Conservation (phyloP, 2,329 filamentous ascomycete species). For the Aspergillus glaucus region DNA sequence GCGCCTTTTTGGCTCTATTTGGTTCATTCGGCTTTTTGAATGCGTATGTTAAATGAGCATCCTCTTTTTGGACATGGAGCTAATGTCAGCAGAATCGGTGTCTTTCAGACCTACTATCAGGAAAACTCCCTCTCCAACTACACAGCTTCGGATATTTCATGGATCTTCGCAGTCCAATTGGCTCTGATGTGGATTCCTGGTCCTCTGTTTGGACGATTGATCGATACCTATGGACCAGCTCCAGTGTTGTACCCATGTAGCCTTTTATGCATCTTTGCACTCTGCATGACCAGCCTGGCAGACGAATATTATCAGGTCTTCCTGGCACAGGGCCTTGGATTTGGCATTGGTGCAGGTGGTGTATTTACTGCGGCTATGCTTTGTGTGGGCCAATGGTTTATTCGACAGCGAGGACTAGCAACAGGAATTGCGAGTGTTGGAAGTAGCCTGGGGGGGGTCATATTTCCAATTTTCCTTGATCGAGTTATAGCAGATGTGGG, state of each 20-base stretch:
- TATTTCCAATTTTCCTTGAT: conserved; percentile 19
- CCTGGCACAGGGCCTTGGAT: conserved; percentile 10
- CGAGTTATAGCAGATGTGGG: conserved; percentile 10
- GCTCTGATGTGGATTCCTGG: too few relatives aligned
- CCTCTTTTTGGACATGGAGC: not conserved
- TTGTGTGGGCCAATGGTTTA: conserved; percentile 15
- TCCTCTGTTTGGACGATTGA: too few relatives aligned
- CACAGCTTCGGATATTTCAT: conserved; percentile 36
- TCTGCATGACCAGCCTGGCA: too few relatives aligned
- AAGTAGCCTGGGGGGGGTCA: conserved; percentile 14
- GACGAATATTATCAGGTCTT: conserved; percentile 11
- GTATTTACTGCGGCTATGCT: conserved; percentile 10
- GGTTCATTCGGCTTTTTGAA: conserved; percentile 22
- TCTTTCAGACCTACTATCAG: conserved; percentile 43
- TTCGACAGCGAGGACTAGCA: conserved; percentile 8
- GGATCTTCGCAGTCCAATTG: conserved; percentile 36
- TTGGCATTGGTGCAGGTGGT: conserved; percentile 11
- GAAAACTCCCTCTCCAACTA: conserved; percentile 35
- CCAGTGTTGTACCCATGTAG: too few relatives aligned
- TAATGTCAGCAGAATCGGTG: conserved; percentile 24
- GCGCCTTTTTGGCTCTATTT: conserved; percentile 24
- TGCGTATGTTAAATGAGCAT: not conserved
- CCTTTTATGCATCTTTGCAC: too few relatives aligned
- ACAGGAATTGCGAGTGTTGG: conserved; percentile 8
- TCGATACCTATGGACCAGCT: too few relatives aligned